phyloP scores from a whole-genome alignment of 2,329 filamentous ascomycete species.

The Talaromyces marneffei region DNA sequence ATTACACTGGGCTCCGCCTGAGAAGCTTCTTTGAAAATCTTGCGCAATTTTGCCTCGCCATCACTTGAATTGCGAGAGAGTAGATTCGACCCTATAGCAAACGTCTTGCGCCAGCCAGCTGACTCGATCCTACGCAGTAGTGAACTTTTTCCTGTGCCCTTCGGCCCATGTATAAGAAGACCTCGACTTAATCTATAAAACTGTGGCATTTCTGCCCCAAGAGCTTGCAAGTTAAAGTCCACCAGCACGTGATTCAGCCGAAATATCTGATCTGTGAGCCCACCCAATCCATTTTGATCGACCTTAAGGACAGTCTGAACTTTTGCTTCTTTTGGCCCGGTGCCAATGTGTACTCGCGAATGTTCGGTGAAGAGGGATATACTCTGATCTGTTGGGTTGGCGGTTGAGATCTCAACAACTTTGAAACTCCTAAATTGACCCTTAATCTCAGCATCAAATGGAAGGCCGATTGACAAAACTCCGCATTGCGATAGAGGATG shows the following conservation, averaged over 20 bases:
- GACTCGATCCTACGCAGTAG: constrained; percentile 63
- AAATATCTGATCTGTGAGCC: constrained; percentile 58
- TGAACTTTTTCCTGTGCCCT: constrained; percentile 77
- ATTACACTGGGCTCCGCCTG: constrained; percentile 69
- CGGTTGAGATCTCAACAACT: constrained; percentile 51
- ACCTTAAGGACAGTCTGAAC: constrained; percentile 25
- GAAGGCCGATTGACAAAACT: constrained; percentile 63
- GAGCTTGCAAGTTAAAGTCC: constrained; percentile 43
- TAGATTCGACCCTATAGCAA: constrained; percentile 39
- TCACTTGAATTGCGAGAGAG: constrained; percentile 35
- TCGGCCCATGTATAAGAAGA: constrained; percentile 71
- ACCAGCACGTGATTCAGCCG: constrained; percentile 62
- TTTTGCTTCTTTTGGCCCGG: constrained; percentile 17
- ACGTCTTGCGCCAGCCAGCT: constrained; percentile 65
- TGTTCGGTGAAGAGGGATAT: constrained; percentile 32
- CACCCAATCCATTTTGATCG: constrained; percentile 54
- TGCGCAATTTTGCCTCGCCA: constrained; percentile 53
- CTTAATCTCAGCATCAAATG: constrained; percentile 58
- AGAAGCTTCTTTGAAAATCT: constrained; percentile 63
- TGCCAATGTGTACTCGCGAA: constrained; percentile 31
- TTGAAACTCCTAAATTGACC: constrained; percentile 58
- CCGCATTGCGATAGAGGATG: constrained; percentile 52
- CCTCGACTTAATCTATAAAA: constrained; percentile 47
- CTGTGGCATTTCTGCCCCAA: constrained; percentile 31
- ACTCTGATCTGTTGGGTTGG: constrained; percentile 31